Evolutionary conservation across 805 yeast genomes (phyloP), one percentile per base, ranked within the genome.

Genomic region (Candida yuanshanica): DNA sequence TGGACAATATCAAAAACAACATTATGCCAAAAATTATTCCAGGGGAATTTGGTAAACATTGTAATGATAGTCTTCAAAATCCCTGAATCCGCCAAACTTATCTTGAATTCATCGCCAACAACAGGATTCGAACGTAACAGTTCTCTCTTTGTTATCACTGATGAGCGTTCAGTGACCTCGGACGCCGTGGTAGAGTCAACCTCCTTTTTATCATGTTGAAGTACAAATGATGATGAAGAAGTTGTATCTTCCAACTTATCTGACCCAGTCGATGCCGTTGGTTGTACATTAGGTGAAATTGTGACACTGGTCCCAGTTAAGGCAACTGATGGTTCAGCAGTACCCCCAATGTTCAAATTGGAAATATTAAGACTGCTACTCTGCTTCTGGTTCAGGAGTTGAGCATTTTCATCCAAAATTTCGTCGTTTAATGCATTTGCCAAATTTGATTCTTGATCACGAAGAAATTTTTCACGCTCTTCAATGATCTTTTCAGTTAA

Each of bases 1-100:
- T 85, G 95, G 26, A 83, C 79, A 48, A 85, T 73, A 60, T 85
- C 95, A 63, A 84, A 85, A 1, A 84, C 91, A 46, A 85, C 95
- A 55, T 84, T 85, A 62, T 85, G 95, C 61, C 86, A 74, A 52
- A 85, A 85, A 49, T 85, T 85, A 53, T 85, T 85, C 91, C 93
- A 85, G 10, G 90, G 86, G 55, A 77, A 84, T 42, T 70, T 66
- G 53, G 81, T 79, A 54, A 85, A 82, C 76, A 79, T 81, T 23
- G 72, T 65, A n/a, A 84, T 62, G 12, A 84, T 80, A 13, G 78
- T 72, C 12, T 66, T 58, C 33, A 84, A 68, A 34, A 83, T 75
- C 17, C 69, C 66, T 52, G 82, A 81, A 49, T 84, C 91, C 39
- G 75, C 70, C 26, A 85, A 60, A 37, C 81, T 73, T 44, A 82